Evolutionary conservation across 2,329 filamentous ascomycete species (phyloP), one percentile per base, ranked within the genome.

Genomic region (Scolecobasidium constrictum): DNA sequence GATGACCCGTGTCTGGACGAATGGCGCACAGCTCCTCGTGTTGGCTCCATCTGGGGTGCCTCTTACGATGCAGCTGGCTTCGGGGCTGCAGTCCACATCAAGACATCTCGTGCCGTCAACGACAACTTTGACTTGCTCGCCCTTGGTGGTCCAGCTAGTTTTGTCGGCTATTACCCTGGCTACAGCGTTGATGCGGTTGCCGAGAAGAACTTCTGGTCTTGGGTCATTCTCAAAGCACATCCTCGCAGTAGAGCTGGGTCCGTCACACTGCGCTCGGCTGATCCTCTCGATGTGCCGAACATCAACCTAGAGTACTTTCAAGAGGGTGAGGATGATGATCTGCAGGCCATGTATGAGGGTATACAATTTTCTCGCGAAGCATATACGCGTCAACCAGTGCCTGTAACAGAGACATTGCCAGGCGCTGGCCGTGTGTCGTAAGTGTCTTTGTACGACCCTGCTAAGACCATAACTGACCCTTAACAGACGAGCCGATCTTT

Each of bases 251-350:
- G 57, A 56, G 66, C 57, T 4, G 82, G 82, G 6, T 72, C 68
- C 1, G 79, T 86, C 3, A 69, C 59, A 3, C 70, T 86, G 4
- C 65, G 64, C 13, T 78, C 75, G 0, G 61, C 71, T 0, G 72
- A 85, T 53, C 80, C 81, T 0, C 71, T 74, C 1, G 79, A 83
- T 42, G 63, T 68, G 3, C 81, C 81, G 0, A 56, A 71, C 5
- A 81, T 85, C 49, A 51, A 49, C 7, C 61, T 57, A 55, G 60
- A 61, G 55, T 61, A 58, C 54, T 62, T 61, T 47, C 56, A 61
- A 43, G 57, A 65, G 0, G 72, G 72, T 15, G 61, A 66, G 22
- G 67, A 75, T 37, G 53, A 73, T 5, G 69, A 76, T 48, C 58
- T 72, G 5, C 51, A 64, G 37, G 73, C 76, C 1, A 49, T 78